A percentile compares a stretch with the other conserved stretches of the same genome.
These are phyloP conservation scores for Elsinoe batatas DNA, from an alignment of 2,329 filamentous ascomycete genomes.

Conservation along the genomic window DNA sequence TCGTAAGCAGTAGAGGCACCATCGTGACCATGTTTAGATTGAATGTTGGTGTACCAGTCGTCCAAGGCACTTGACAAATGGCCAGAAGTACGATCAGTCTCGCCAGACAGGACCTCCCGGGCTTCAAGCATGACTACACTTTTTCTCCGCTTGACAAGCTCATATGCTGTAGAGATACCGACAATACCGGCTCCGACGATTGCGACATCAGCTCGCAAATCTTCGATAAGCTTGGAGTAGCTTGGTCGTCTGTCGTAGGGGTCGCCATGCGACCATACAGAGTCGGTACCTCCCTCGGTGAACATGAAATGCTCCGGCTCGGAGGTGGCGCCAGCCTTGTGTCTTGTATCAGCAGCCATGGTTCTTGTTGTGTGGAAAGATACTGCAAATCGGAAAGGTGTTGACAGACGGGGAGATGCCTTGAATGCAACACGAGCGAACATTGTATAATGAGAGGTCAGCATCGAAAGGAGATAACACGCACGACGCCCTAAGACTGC, in stretches of 20 bases:
- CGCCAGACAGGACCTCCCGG: slow-evolving; percentile 45
- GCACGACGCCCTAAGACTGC: too few species aligned
- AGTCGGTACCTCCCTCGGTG: slow-evolving; percentile 42
- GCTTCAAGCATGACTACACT: slow-evolving; percentile 46
- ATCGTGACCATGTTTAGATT: slow-evolving; percentile 42
- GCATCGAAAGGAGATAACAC: too few species aligned
- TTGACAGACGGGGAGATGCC: not conserved
- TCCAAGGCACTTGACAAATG: slow-evolving; percentile 47
- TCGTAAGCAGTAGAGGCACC: slow-evolving; percentile 43
- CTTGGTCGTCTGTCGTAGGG: slow-evolving; percentile 37
- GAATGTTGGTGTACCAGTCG: slow-evolving; percentile 43
- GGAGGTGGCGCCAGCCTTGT: not conserved
- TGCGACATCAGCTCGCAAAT: slow-evolving; percentile 41
- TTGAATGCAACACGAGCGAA: not conserved
- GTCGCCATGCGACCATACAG: slow-evolving; percentile 45
- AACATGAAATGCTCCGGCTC: slow-evolving; percentile 29
- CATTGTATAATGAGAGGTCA: not conserved
- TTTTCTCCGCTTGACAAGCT: slow-evolving; percentile 42
- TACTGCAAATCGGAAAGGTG: not conserved
- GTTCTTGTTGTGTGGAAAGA: not conserved
- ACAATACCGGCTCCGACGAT: slow-evolving; percentile 46
- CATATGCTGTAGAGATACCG: slow-evolving; percentile 44
- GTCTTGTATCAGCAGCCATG: not conserved
- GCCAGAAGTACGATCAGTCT: slow-evolving; percentile 45
- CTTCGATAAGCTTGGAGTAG: slow-evolving; percentile 34